Conservation (phyloP, 257 asterid genomes). For the Cynanchum wilfordii region DNA sequence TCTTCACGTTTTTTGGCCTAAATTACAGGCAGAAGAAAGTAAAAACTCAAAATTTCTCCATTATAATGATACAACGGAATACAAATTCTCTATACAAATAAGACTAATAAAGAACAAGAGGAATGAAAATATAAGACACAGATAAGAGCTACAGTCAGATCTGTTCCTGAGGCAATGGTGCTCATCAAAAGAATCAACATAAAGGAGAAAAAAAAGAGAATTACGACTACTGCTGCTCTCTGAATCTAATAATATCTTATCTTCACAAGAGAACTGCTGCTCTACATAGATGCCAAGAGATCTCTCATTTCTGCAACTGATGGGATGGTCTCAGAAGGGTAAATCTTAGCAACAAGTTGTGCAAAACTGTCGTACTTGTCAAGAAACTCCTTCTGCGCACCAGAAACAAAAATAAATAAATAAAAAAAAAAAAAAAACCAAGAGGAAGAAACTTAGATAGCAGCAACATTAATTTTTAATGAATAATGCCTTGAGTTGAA, state of each 20-base stretch:
- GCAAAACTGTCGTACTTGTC: conserved; percentile 84
- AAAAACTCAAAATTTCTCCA: neutral
- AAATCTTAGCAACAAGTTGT: conserved; percentile 70
- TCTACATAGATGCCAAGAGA: conserved; percentile 73
- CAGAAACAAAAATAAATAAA: conserved; percentile 1
- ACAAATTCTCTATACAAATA: conserved; percentile 3
- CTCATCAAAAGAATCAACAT: conserved; percentile 4
- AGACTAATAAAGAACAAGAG: neutral
- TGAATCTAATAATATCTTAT: neutral
- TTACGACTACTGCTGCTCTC: conserved; percentile 7
- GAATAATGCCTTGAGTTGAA: no score
- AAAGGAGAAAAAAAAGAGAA: neutral
- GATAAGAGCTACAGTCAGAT: neutral
- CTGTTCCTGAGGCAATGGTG: neutral
- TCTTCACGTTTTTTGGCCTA: neutral
- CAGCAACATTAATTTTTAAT: no score
- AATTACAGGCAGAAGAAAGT: neutral
- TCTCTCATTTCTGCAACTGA: conserved; percentile 66
- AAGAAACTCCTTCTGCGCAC: conserved; percentile 72
- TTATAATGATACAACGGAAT: neutral
- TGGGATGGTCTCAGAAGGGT: conserved; percentile 81
- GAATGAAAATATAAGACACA: neutral
- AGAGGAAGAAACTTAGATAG: no score
- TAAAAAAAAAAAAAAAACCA: no score
- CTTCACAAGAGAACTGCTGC: conserved; percentile 15